Evolutionary conservation across 2,329 filamentous ascomycete species (phyloP), one percentile per base, ranked within the genome.

Genomic region (Paraphoma sp.): DNA sequence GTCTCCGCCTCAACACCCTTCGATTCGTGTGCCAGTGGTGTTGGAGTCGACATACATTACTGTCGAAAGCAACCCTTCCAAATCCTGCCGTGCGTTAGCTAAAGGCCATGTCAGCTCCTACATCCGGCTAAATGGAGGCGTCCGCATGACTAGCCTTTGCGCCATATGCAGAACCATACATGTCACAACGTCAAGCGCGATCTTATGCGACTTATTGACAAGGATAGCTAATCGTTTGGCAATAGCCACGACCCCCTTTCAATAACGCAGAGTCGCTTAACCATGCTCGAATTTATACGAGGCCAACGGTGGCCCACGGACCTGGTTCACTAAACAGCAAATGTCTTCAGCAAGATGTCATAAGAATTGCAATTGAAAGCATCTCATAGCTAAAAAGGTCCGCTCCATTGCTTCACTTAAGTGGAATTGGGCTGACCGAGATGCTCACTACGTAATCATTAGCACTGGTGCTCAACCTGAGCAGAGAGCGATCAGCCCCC

Each of bases 271-370:
- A 33, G 18, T 56, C 59, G 54, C 56, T 56, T 54, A 61, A 41
- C 53, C 56, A 36, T 48, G 56, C 29, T 23, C 18, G 40, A 48
- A 42, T 42, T 54, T 62, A 55, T 51, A 59, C 53, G 60, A 57
- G 18, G 47, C 33, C 51, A 51, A 56, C 48, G 54, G 47, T 45
- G 36, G 36, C 53, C 54, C 59, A 57, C 46, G 48, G 56, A 61
- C 59, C 61, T 53, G 61, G 61, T 64, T 56, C 48, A 44, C 52
- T 46, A 59, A 48, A 41, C 42, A 48, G 6, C 48, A 50, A 59
- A 57, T 56, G 23, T 5, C 23, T 23, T 23, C 23, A 23, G 23
- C 56, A 60, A 62, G 56, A 62, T 62, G 58, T 48, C 17, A 59
- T 9, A 42, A 30, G 48, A 45, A 49, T 42, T 40, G 45, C 45